Conservation (phyloP, 208 protist genomes). For the Angomonas deanei region DNA sequence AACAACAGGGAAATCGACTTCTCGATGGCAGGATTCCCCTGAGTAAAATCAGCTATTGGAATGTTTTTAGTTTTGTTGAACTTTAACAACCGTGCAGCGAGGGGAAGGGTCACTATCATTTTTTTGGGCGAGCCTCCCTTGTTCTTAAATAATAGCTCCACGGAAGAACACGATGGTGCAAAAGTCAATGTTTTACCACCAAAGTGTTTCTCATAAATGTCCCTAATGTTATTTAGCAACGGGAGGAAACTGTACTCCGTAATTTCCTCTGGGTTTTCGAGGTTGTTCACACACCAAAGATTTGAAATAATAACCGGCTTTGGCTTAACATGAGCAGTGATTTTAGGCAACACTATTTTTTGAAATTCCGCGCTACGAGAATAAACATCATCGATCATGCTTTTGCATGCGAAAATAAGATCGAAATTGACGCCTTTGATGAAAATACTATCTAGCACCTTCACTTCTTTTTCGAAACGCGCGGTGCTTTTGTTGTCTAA, state of each 20-base stretch:
- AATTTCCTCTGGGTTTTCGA: neutral
- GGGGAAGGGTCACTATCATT: neutral
- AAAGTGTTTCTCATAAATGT: neutral
- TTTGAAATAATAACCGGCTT: conserved; percentile 1
- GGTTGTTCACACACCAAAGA: neutral
- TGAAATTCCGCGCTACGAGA: neutral
- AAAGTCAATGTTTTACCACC: neutral
- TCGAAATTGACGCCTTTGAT: conserved; percentile 34
- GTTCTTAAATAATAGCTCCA: neutral
- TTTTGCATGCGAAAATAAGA: conserved; percentile 32
- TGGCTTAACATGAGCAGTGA: neutral
- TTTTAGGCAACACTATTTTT: neutral
- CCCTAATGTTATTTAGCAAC: neutral
- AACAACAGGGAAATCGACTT: neutral
- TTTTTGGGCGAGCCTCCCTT: neutral
- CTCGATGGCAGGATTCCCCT: neutral
- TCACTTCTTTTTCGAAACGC: conserved; percentile 15
- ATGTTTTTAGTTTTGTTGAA: neutral
- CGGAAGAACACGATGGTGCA: neutral
- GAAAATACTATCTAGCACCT: conserved; percentile 34
- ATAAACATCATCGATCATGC: conserved; percentile 34
- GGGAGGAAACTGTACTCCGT: neutral
- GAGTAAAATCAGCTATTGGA: neutral
- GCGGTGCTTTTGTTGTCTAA: conserved; percentile 1
- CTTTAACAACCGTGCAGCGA: neutral